phyloP scores from a whole-genome alignment of 129 eudicot genomes.

The Ambrosia trifida region DNA sequence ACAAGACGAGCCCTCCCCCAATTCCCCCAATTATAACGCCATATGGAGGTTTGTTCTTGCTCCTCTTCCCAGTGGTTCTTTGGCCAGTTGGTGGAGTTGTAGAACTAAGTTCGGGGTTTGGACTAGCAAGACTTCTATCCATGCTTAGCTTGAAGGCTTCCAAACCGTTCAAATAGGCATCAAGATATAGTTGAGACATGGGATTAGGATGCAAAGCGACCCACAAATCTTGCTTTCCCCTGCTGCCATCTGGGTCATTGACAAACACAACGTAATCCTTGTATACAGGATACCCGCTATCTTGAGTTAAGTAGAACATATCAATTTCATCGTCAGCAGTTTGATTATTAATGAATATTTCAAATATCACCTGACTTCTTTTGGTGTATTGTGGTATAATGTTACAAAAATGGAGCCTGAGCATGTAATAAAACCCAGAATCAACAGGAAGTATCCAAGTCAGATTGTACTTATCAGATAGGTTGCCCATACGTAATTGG shows the following conservation, averaged over 20 bases:
- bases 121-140: constrained; percentile 31
- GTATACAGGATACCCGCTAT: constrained; percentile 27
- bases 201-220: constrained; percentile 27
- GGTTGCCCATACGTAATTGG: constrained; percentile 24
- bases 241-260: not conserved
- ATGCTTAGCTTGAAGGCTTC: constrained; percentile 47
- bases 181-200: not conserved
- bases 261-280: constrained; percentile 32
- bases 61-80: no score
- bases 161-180: constrained; percentile 44
- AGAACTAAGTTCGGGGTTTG: constrained; percentile 31
- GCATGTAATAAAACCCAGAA: constrained; percentile 38
- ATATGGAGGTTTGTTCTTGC: not conserved
- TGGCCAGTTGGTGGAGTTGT: not conserved
- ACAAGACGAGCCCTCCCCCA: constrained; percentile 22
- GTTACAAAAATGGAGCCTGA: constrained; percentile 51
- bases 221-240: constrained; percentile 26
- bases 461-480: not conserved
- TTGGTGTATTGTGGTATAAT: constrained; percentile 8
- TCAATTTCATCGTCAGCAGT: constrained; percentile 32
- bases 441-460: constrained; percentile 44
- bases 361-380: constrained; percentile 16
- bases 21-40: constrained; percentile 26
- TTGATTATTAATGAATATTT: constrained; percentile 34
- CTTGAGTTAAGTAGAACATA: constrained; percentile 9